phyloP scores from a whole-genome alignment of 495 filamentous ascomycete species.

The Echria macrotheca region DNA sequence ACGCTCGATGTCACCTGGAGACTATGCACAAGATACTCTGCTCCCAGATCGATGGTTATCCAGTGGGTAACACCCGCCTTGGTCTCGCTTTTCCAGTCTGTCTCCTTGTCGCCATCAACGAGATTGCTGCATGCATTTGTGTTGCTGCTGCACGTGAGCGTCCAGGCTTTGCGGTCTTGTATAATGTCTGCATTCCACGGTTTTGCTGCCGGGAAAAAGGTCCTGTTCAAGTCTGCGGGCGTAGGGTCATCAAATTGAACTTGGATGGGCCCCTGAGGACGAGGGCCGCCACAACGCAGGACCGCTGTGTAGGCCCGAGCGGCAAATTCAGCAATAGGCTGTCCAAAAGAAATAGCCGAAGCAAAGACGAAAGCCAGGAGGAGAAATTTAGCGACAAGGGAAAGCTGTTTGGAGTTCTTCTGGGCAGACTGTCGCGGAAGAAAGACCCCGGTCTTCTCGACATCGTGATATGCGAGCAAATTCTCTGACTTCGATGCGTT shows the following conservation, averaged over 20 bases:
- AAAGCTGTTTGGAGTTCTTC: neutral
- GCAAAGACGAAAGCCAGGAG: neutral
- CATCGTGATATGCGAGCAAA: neutral
- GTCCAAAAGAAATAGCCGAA: conserved; percentile 1
- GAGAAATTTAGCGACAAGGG: neutral
- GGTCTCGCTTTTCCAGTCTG: conserved; percentile 3
- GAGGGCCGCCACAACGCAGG: neutral
- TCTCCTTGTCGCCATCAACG: neutral
- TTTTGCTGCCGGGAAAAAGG: too few relatives aligned
- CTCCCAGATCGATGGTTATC: conserved; percentile 5
- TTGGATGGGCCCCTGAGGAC: neutral
- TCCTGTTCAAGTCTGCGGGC: too few relatives aligned
- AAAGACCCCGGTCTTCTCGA: neutral
- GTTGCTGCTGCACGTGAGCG: neutral
- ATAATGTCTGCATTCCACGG: too few relatives aligned
- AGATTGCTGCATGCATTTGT: neutral
- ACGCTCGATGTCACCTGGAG: too few relatives aligned
- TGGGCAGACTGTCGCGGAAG: neutral
- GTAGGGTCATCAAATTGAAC: too few relatives aligned
- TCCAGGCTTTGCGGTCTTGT: neutral
- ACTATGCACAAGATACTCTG: neutral
- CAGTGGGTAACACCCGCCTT: neutral
- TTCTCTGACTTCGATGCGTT: conserved; percentile 3
- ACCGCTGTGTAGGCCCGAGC: conserved; percentile 1
- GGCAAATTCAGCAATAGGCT: neutral